Base-by-base conservation (phyloP, 805 yeast species). In the Kazachstania psychrophila region DNA sequence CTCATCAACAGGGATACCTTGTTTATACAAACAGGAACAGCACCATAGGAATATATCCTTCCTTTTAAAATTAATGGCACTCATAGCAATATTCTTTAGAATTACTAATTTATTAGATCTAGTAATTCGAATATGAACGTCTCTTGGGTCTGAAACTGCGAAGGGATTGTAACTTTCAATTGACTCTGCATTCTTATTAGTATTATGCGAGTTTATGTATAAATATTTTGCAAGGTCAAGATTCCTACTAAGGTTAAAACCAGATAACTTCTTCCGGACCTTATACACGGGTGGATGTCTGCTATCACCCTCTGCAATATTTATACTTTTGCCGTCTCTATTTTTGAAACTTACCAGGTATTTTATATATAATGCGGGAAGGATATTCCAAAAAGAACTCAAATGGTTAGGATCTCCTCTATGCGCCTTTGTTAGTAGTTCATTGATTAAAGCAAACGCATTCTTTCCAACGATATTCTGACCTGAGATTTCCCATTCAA, bases 1-100 rank as follows among this genome's bases (percentile, higher is more conserved):
- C 33, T 54, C 61, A 8, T 48, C 37, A 3, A 26, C 27, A 0
- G 52, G 38, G 28, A 49, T 34, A 15, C 61, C 61, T 11, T 37
- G 25, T 11, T 39, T 30, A 26, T 46, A 46, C 29, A 55, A 31
- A 28, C 46, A 47, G 1, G 49, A 31, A 27, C 56, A 47, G 16
- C 54, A 49, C 61, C 61, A 56, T 4, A 33, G 28, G 27, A 47
- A 49, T 3, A 54, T 43, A 25, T 53, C 56, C 14, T 34, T 37
- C 14, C 54, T 42, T 6, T 39, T 25, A 9, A 30, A 34, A 23
- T 40, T 36, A 4, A 43, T 32, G 2, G 60, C 52, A 20, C 36
- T 41, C 22, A 36, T 24, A 12, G 56, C 55, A 23, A 55, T 54
- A 13, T 46, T 55, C 40, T 48, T 45, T 8, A 56, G 26, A 3